These are phyloP conservation scores for Ochromonas danica DNA, from an alignment of 108 stramenopile genomes.

Conservation along the genomic window DNA sequence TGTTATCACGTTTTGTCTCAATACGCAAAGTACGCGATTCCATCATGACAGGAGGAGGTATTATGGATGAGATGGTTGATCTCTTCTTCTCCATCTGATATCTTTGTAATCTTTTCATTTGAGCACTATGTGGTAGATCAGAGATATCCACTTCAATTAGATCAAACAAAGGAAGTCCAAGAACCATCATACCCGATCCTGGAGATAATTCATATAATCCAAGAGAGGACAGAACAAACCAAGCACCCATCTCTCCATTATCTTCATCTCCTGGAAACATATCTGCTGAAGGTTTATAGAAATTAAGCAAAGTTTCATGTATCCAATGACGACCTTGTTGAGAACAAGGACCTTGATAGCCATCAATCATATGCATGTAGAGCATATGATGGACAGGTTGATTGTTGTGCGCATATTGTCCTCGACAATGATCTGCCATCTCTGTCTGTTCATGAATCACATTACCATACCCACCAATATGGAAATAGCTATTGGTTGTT, in stretches of 20 bases:
- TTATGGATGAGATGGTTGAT: too few relatives aligned
- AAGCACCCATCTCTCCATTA: slow-evolving; percentile 32
- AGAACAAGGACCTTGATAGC: slow-evolving; percentile 2
- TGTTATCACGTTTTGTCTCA: too few relatives aligned
- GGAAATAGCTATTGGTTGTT: background rate
- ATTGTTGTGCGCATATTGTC: slow-evolving; percentile 36
- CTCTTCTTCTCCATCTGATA: too few relatives aligned
- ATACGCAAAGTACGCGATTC: too few relatives aligned
- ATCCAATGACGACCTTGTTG: slow-evolving; percentile 5
- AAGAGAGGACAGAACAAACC: slow-evolving; percentile 27
- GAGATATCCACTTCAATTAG: background rate
- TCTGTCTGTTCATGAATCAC: slow-evolving; percentile 29
- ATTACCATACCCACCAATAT: slow-evolving; percentile 19
- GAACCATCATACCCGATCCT: background rate
- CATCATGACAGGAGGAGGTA: too few relatives aligned
- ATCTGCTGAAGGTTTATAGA: background rate
- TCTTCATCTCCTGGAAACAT: slow-evolving; percentile 37
- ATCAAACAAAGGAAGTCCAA: slow-evolving; percentile 22
- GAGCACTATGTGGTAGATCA: too few relatives aligned
- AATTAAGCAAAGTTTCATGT: background rate
- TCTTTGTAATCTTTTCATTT: too few relatives aligned
- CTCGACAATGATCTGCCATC: slow-evolving; percentile 18
- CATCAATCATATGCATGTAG: slow-evolving; percentile 24
- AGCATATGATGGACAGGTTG: slow-evolving; percentile 35
- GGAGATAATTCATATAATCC: slow-evolving; percentile 23